A percentile compares a stretch with the other conserved stretches of the same genome.
Evolutionary conservation across 2,329 filamentous ascomycete genomes (phyloP).

Genomic region (Ascosphaera apis): DNA sequence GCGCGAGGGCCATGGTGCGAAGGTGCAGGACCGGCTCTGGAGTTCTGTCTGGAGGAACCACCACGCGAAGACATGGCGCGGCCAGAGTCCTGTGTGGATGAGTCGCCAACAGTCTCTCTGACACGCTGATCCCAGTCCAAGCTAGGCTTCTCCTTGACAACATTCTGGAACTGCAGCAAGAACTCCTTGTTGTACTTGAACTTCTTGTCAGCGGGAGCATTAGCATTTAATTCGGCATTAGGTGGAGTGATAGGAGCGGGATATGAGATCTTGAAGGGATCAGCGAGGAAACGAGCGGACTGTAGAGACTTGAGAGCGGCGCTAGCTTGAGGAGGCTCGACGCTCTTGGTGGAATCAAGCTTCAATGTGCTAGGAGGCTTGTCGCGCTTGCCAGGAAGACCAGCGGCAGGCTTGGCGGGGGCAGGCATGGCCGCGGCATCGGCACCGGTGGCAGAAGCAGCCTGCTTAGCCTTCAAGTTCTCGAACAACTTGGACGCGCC

Average conservation of each 20-base stretch:
- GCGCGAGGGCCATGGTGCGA: conserved; percentile 13
- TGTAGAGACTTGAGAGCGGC: conserved; percentile 84
- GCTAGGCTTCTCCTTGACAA: conserved; percentile 92
- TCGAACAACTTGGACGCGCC: background rate
- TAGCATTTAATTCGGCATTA: conserved; percentile 68
- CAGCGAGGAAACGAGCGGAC: conserved; percentile 67
- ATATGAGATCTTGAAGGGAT: conserved; percentile 59
- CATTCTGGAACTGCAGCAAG: conserved; percentile 82
- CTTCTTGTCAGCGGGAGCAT: conserved; percentile 48
- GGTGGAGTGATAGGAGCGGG: conserved; percentile 67
- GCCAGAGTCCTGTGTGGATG: conserved; percentile 37
- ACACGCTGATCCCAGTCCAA: conserved; percentile 81
- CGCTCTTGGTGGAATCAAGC: conserved; percentile 60
- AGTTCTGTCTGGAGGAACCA: conserved; percentile 13
- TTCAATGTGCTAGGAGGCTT: conserved; percentile 71
- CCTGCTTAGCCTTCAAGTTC: background rate
- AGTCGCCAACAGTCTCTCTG: conserved; percentile 61
- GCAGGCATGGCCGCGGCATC: conserved; percentile 22
- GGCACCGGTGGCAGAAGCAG: background rate
- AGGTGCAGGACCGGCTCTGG: conserved; percentile 5
- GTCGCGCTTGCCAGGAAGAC: conserved; percentile 32
- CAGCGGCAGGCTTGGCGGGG: conserved; percentile 30
- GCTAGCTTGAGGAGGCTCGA: conserved; percentile 81
- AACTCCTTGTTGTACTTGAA: conserved; percentile 95
- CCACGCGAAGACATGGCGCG: conserved; percentile 38